These are phyloP conservation scores for Eimeria sp. DNA, from an alignment of 169 alveolate species.

Conservation along the genomic window DNA sequence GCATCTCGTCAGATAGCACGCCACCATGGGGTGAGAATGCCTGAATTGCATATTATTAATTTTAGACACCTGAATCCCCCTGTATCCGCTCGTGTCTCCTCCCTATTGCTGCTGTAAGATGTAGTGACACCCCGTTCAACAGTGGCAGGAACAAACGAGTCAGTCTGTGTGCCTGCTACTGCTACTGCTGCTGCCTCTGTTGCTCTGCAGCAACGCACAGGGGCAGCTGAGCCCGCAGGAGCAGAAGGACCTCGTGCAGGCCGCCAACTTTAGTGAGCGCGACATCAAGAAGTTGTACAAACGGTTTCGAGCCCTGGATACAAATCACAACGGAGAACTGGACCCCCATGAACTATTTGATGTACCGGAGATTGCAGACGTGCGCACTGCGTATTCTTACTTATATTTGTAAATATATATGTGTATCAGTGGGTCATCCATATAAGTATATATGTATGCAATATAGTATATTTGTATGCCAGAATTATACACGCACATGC, in stretches of 20 bases:
- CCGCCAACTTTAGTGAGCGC: constrained; percentile 94
- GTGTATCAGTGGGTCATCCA: too few relatives aligned
- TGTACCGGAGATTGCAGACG: constrained; percentile 97
- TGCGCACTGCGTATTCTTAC: constrained; percentile 36
- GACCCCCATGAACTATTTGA: constrained; percentile 98
- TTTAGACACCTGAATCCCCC: neutral
- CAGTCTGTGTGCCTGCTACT: too few relatives aligned
- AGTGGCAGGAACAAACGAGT: neutral
- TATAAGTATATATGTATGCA: too few relatives aligned
- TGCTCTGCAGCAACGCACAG: constrained; percentile 77
- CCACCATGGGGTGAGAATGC: constrained; percentile 43
- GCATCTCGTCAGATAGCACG: neutral
- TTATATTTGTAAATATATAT: too few relatives aligned
- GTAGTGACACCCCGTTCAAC: neutral
- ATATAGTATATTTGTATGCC: too few relatives aligned
- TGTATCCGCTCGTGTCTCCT: neutral
- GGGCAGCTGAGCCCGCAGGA: constrained; percentile 88
- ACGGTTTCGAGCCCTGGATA: constrained; percentile 96
- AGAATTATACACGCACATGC: too few relatives aligned
- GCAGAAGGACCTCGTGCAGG: constrained; percentile 89
- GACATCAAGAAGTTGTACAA: constrained; percentile 96
- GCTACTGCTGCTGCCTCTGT: neutral
- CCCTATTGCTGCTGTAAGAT: neutral
- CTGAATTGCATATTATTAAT: neutral
- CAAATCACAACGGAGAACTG: constrained; percentile 95